Evolutionary conservation across 2,329 filamentous ascomycete species (phyloP), one percentile per base, ranked within the genome.

Genomic region (Polychaeton citri): DNA sequence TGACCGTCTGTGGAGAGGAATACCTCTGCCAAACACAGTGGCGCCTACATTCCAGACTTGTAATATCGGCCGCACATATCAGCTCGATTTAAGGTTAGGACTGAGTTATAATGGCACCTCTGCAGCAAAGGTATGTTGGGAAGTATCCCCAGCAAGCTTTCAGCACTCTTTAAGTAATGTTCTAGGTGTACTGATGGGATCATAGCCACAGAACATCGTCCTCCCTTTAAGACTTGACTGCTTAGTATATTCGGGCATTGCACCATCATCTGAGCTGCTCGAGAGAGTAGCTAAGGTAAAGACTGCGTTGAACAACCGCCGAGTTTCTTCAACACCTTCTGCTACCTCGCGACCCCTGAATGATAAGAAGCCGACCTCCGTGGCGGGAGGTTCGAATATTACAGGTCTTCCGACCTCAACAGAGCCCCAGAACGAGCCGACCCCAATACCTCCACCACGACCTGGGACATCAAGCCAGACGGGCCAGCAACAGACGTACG

Each of bases 31-130:
- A 2, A 90, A 84, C 54, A 88, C 83, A 0, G 76, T 98, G 8
- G 79, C 85, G 7, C 90, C 90, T 0, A 79, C 77, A 0, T 98
- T 98, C 54, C 68, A 76, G 33, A 84, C 86, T 1, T 98, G 90
- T 61, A 96, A 96, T 57, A 72, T 96, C 33, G 71, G 73, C 35
- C 74, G 88, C 19, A 70, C 65, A 35, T 96, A 98, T 57, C 80
- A 87, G 53, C 62, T 98, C 24, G 85, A 95, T 58, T 64, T 95
- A 28, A 76, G 77, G 40, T 64, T 94, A 6, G 85, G 85, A 2
- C 58, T 95, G 24, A 76, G 75, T 38, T 87, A 84, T 68, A 81
- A 81, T 5, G 70, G 71, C 19, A 66, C 44, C 41, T 10, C 24
- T 28, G 24, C 24, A 12, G 24, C 15, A 10, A 66, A 67, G 61